Base-by-base conservation (phyloP, 148 eudicot genomes). In the Beta vulgaris region DNA sequence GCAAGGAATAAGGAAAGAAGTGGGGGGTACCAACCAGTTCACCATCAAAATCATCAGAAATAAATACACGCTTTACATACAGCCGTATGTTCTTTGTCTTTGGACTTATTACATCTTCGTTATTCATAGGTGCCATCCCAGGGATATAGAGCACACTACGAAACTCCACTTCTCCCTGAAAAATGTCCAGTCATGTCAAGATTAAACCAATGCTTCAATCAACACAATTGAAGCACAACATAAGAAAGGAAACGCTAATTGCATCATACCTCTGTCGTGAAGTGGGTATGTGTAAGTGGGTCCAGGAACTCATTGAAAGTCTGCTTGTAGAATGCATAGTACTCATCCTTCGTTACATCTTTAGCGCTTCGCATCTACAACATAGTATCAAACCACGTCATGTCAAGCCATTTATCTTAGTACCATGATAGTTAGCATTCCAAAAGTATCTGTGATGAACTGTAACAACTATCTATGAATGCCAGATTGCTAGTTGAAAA, bases 131-230 rank as follows among this genome's bases (percentile, higher is more conserved):
- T 71, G 97, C 90, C 89, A 92, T 88, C 73, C 97, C 95, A 32
- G 99, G 98, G 73, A 95, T 87, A 78, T 85, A 95, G 13, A 95
- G 93, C 44, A 95, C 88, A 76, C 98, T 92, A 76, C 98, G 87
- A 63, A 95, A 95, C 86, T 95, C 99, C 76, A 95, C 97, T 84
- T 95, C 99, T 68, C 99, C 99, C 99, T 95, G 83, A 76, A 86
- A 6, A 78, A 67, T 31, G 46, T 68, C 46, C 40, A 67, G 28
- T 42, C 62, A 68, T 8, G 64, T 31, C 37, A 75, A 59, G 68
- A 58, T 32, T 43, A 61, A 55, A 46, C 15, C 36, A 3, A 25
- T 28, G 6, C 26, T 4, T 29, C 14, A 28, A 54, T 58, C 55
- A 36, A 42, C 21, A n/a, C 65, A 43, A 28, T 59, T 43, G 4